phyloP scores from a whole-genome alignment of 176 grass and related monocot species.

The Olyra latifolia region DNA sequence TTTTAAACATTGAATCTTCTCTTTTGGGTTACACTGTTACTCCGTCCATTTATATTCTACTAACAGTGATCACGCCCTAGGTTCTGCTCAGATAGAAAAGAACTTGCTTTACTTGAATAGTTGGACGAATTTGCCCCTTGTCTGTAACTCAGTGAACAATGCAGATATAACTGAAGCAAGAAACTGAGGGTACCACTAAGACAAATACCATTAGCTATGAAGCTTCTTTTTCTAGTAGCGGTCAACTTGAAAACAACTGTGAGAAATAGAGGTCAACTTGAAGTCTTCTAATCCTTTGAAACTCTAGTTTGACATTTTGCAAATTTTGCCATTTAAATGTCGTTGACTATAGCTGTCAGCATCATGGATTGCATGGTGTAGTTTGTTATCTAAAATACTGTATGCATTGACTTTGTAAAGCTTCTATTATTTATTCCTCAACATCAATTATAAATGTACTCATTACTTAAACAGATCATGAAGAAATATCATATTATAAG shows the following conservation, averaged over 20 bases:
- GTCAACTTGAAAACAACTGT: constrained; percentile 9
- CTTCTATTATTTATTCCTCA: not conserved
- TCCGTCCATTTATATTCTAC: not conserved
- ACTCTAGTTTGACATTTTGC: not conserved
- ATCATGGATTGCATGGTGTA: not conserved
- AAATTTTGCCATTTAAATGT: constrained; percentile 2
- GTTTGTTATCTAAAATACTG: not conserved
- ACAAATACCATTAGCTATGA: not conserved
- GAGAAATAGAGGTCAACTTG: constrained; percentile 6
- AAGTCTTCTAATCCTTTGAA: not conserved
- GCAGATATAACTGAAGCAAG: not conserved
- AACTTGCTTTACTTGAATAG: not conserved
- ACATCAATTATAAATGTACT: not conserved
- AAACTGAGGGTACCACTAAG: not conserved
- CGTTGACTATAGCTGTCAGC: not conserved
- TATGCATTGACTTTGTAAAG: constrained; percentile 13
- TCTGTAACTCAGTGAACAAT: not conserved
- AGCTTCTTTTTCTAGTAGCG: not conserved
- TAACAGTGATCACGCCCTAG: not conserved
- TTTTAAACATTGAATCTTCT: not conserved
- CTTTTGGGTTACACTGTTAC: not conserved
- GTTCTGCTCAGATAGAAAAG: not conserved
- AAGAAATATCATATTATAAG: not conserved
- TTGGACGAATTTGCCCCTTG: not conserved
- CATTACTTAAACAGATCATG: not conserved